Evolutionary conservation across 73 alveolate species (phyloP).

Genomic region (Symbiodinium pilosum): DNA sequence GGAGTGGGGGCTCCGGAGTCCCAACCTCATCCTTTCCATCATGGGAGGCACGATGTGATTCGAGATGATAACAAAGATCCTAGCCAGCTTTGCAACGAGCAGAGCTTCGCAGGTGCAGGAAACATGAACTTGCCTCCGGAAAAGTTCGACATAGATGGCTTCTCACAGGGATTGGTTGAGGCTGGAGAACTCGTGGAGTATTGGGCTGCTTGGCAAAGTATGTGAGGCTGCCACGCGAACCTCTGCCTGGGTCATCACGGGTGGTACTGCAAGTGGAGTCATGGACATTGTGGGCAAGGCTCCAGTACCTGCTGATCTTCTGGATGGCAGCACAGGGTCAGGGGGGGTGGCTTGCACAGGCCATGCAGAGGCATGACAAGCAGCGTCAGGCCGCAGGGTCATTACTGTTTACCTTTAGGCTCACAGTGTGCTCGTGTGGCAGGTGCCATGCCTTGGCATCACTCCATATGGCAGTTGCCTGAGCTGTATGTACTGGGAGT

Average conservation of each 20-base stretch:
- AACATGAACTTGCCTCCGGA: conserved; percentile 63
- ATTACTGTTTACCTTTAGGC: not conserved
- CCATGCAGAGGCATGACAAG: conserved; percentile 85
- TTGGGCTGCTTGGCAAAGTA: not conserved
- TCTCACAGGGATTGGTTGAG: conserved; percentile 80
- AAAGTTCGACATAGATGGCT: conserved; percentile 67
- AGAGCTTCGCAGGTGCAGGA: conserved; percentile 54
- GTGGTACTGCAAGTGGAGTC: conserved; percentile 87
- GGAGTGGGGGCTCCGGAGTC: conserved; percentile 68
- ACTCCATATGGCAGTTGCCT: conserved; percentile 38
- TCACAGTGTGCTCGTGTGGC: not conserved
- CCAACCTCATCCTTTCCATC: conserved; percentile 52
- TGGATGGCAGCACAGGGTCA: not conserved
- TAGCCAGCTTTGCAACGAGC: too few relatives aligned
- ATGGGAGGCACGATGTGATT: conserved; percentile 54
- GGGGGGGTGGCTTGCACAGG: not conserved
- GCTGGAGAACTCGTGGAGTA: not conserved
- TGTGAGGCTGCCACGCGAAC: conserved; percentile 73
- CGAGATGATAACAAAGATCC: not conserved
- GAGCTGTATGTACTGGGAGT: not conserved
- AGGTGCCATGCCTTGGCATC: conserved; percentile 91
- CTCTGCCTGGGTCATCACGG: conserved; percentile 87
- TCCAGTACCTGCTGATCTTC: not conserved
- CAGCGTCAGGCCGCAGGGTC: conserved; percentile 46
- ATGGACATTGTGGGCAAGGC: conserved; percentile 92